These are phyloP conservation scores for Schizophyllum amplum DNA, from an alignment of 1,284 basidiomycete genomes.

Conservation along the genomic window DNA sequence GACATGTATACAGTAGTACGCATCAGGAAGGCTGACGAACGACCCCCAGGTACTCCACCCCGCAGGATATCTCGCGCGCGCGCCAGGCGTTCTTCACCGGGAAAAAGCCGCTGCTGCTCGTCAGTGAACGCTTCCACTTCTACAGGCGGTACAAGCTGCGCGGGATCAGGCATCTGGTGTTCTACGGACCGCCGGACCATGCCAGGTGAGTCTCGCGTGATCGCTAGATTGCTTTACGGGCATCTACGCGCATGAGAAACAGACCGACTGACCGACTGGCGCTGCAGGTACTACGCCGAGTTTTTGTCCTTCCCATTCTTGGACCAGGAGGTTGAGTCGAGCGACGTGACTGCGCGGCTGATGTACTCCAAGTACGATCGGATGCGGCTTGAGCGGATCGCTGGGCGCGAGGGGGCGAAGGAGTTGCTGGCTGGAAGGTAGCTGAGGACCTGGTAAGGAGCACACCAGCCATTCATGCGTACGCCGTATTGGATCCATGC, in stretches of 20 bases:
- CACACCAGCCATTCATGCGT: too few species aligned
- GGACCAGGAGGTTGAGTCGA: conserved; percentile 68
- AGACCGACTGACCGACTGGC: neutral
- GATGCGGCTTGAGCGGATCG: conserved; percentile 79
- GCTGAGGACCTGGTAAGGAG: neutral
- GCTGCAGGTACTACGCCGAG: conserved; percentile 74
- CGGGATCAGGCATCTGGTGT: conserved; percentile 87
- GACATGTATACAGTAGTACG: too few species aligned
- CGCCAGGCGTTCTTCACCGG: conserved; percentile 90
- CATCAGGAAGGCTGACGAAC: neutral
- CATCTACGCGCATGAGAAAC: neutral
- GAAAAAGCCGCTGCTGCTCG: conserved; percentile 78
- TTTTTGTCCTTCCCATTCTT: conserved; percentile 83
- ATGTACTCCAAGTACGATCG: conserved; percentile 87
- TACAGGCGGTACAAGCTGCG: conserved; percentile 92
- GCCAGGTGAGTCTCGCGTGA: conserved; percentile 39
- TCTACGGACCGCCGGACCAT: conserved; percentile 89
- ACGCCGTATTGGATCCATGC: too few species aligned
- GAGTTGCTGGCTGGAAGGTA: conserved; percentile 27
- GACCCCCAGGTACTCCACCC: conserved; percentile 75
- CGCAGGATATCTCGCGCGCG: conserved; percentile 89
- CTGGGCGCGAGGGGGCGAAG: conserved; percentile 45
- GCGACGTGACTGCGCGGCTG: conserved; percentile 71
- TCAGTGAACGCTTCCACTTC: conserved; percentile 98
- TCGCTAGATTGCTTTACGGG: too few species aligned